Percentiles rank a stretch among this genome's conserved stretches.
Conservation (phyloP, 129 eudicot genomes). For the Rutidosis leptorrhynchoides region DNA sequence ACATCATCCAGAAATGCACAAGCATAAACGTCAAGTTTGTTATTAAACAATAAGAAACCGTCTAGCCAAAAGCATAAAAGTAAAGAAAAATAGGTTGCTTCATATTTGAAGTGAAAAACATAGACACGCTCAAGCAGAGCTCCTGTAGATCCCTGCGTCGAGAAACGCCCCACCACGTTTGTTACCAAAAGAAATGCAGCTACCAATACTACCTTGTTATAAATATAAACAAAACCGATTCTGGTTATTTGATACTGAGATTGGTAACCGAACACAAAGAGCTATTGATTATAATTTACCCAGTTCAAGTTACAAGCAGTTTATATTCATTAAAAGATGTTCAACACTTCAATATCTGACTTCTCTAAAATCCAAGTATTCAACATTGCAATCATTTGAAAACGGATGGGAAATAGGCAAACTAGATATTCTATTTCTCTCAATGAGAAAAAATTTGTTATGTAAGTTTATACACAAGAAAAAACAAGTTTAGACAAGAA, state of each 20-base stretch:
- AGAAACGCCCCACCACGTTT: background rate
- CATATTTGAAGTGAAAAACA: slow-evolving; percentile 5
- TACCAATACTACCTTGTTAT: background rate
- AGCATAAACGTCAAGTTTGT: too few species aligned
- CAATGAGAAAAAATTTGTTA: too few species aligned
- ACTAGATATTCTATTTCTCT: background rate
- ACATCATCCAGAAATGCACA: background rate
- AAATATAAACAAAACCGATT: background rate
- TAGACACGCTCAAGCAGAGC: slow-evolving; percentile 3
- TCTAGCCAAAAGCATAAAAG: slow-evolving; percentile 12
- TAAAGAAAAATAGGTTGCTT: background rate
- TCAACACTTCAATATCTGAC: background rate
- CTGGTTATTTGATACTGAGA: background rate
- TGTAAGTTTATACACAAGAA: background rate
- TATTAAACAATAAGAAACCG: too few species aligned
- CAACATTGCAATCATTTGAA: background rate
- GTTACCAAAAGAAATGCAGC: background rate
- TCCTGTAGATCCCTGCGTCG: background rate
- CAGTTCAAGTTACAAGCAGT: background rate
- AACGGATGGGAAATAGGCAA: background rate
- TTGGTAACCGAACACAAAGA: background rate
- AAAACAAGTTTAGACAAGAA: background rate
- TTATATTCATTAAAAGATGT: too few species aligned
- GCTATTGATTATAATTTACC: background rate
- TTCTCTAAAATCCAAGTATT: background rate